A percentile compares a stretch with the other conserved stretches of the same genome.
Evolutionary conservation across 2,329 filamentous ascomycete genomes (phyloP).

Genomic region (Fusarium torreyae): DNA sequence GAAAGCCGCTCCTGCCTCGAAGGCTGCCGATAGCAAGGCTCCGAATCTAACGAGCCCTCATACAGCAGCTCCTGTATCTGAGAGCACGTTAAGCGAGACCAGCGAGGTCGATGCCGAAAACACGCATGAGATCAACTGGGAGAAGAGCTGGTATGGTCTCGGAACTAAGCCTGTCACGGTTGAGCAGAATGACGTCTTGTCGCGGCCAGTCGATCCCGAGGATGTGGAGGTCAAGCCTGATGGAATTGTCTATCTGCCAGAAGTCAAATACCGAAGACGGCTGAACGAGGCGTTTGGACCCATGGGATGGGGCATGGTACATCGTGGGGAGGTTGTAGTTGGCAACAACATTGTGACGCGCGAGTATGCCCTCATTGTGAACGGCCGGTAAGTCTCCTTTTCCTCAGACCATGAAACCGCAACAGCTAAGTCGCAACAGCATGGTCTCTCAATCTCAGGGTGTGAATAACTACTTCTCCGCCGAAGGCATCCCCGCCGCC

Average conservation of each 20-base stretch:
- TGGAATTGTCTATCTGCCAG: slow-evolving; percentile 94
- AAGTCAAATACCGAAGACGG: slow-evolving; percentile 97
- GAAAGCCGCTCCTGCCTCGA: not conserved
- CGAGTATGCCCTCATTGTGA: slow-evolving; percentile 92
- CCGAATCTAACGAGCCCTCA: slow-evolving; percentile 16
- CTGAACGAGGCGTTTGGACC: slow-evolving; percentile 94
- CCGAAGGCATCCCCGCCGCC: slow-evolving; percentile 92
- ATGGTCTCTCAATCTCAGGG: slow-evolving; percentile 93
- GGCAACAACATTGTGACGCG: slow-evolving; percentile 86
- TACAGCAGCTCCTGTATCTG: slow-evolving; percentile 14
- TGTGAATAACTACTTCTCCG: slow-evolving; percentile 93
- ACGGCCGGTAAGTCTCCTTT: slow-evolving; percentile 79
- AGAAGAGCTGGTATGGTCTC: slow-evolving; percentile 85
- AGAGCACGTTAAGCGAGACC: slow-evolving; percentile 27
- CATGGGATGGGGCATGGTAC: slow-evolving; percentile 94
- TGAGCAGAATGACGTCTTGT: slow-evolving; percentile 78
- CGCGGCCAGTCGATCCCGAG: slow-evolving; percentile 74
- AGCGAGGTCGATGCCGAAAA: slow-evolving; percentile 27
- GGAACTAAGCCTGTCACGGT: slow-evolving; percentile 78
- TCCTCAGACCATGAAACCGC: not conserved
- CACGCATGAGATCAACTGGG: slow-evolving; percentile 76
- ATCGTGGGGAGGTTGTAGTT: slow-evolving; percentile 86
- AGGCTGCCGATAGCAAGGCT: slow-evolving; percentile 7
- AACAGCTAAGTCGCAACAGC: slow-evolving; percentile 61
- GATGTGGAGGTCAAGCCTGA: slow-evolving; percentile 99